Conservation (phyloP, 352 stramenopile genomes). For the Phytophthora melonis region DNA sequence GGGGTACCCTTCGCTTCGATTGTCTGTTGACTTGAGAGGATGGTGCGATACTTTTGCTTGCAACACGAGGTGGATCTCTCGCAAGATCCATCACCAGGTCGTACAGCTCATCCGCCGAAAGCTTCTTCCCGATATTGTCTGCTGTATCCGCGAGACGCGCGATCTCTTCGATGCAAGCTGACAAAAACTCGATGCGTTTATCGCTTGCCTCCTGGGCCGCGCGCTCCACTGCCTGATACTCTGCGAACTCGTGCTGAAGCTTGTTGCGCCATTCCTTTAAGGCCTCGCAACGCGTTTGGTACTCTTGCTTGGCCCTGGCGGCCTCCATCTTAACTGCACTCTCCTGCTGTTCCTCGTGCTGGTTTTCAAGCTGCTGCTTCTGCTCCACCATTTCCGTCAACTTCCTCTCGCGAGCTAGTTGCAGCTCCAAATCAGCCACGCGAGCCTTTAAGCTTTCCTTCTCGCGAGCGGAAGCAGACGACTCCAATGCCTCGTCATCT, state of each 20-base stretch:
- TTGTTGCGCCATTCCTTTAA: conserved; percentile 25
- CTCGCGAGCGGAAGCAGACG: conserved; percentile 10
- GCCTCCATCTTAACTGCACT: conserved; percentile 13
- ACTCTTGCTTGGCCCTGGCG: conserved; percentile 22
- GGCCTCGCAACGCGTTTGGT: conserved; percentile 5
- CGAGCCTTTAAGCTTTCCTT: conserved; percentile 15
- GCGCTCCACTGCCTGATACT: conserved; percentile 34
- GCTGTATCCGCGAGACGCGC: conserved; percentile 38
- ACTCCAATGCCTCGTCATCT: conserved; percentile 14
- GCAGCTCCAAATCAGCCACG: conserved; percentile 39
- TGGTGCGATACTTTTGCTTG: neutral
- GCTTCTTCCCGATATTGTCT: conserved; percentile 3
- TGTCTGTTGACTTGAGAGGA: conserved; percentile 1
- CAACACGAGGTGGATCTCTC: conserved; percentile 10
- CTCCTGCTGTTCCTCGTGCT: conserved; percentile 25
- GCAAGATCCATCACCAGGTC: conserved; percentile 49
- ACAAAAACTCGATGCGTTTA: conserved; percentile 55
- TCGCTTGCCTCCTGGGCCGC: conserved; percentile 44
- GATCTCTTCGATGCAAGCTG: conserved; percentile 54
- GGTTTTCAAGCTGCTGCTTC: conserved; percentile 24
- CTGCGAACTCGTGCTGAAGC: conserved; percentile 47
- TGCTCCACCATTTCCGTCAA: conserved; percentile 32
- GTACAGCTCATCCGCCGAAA: conserved; percentile 49
- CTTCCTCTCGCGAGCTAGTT: conserved; percentile 37
- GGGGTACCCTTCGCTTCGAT: neutral